Evolutionary conservation across 495 filamentous ascomycete species (phyloP).

Genomic region (Glutinoglossum americanum): DNA sequence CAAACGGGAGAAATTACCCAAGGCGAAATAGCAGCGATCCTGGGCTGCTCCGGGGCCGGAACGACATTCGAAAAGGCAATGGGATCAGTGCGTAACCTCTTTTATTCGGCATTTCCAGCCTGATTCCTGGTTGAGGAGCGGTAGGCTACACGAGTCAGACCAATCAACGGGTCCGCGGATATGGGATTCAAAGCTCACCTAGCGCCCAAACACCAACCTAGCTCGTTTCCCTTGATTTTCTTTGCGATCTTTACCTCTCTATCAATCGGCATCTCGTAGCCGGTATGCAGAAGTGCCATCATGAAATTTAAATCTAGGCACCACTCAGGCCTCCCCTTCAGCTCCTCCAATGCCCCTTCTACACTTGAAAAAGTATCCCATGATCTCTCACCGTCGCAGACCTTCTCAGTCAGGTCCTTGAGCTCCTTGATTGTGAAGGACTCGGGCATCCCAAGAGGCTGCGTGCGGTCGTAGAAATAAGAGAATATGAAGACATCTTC

Average conservation of each 20-base stretch:
- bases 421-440: slow-evolving; percentile 79
- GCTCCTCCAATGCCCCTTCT: slow-evolving; percentile 49
- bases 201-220: slow-evolving; percentile 94
- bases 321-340: slow-evolving; percentile 61
- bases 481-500: slow-evolving; percentile 94
- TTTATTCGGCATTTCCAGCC: slow-evolving; percentile 60
- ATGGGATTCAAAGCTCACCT: slow-evolving; percentile 35
- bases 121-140: slow-evolving; percentile 46
- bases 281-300: slow-evolving; percentile 76
- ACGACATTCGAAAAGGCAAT: neutral
- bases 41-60: neutral
- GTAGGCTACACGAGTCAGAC: slow-evolving; percentile 31
- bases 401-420: slow-evolving; percentile 56
- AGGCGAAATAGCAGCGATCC: neutral
- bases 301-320: slow-evolving; percentile 94
- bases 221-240: slow-evolving; percentile 91
- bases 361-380: slow-evolving; percentile 66
- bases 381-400: slow-evolving; percentile 57
- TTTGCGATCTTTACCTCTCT: slow-evolving; percentile 94
- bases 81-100: slow-evolving; percentile 20
- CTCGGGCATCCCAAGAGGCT: slow-evolving; percentile 85
- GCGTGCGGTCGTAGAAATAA: slow-evolving; percentile 89
- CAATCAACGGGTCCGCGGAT: neutral
- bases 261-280: slow-evolving; percentile 94
- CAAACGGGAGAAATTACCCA: neutral